Base-by-base conservation (phyloP, 139 green algal species). In the Volvox africanus region DNA sequence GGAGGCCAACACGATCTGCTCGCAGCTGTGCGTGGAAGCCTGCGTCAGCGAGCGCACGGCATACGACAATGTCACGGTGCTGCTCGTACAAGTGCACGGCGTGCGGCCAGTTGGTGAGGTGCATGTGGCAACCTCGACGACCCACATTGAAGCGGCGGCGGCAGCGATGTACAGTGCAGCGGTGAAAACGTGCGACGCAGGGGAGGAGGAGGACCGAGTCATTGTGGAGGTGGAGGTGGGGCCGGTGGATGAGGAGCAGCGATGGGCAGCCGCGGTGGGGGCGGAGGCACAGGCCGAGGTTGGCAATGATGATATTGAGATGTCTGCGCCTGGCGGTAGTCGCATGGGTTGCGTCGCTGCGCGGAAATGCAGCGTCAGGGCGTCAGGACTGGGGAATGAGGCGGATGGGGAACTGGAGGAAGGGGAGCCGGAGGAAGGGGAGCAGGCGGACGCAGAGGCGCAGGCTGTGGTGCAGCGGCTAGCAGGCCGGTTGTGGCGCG, bases 31-130 rank as follows among this genome's bases (percentile, higher is more conserved):
- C 20, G 73, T 90, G 50, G 86, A 90, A 55, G 50, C 86, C 30
- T 90, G 86, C 55, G 73, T 90, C 73, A 76, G 30, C 50, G 73
- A 83, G 50, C 50, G 55, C 21, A 90, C 86, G 30, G 86, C 86
- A 32, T 90, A 90, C 73, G 86, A 90, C 86, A 90, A 90, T 71
- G 86, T 90, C 20, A 62, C 86, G 24, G 86, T 84, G 50, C 73
- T 90, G 73, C 32, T 90, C 32, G 86, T 90, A 32, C 86, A 76
- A 69, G 21, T 90, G 69, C 73, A 90, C 19, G 86, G 86, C 19
- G 50, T 83, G 71, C 17, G 20, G 71, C 86, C 86, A 1, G 71
- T 50, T 11, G 17, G 65, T 24, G 24, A 78, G 50, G 75, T 33
- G 30, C 80, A 30, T 17, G 61, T 55, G 81, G 17, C n/a, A 19